Base-by-base conservation (phyloP, 495 filamentous ascomycete genomes). In the Usnea hakonensis region DNA sequence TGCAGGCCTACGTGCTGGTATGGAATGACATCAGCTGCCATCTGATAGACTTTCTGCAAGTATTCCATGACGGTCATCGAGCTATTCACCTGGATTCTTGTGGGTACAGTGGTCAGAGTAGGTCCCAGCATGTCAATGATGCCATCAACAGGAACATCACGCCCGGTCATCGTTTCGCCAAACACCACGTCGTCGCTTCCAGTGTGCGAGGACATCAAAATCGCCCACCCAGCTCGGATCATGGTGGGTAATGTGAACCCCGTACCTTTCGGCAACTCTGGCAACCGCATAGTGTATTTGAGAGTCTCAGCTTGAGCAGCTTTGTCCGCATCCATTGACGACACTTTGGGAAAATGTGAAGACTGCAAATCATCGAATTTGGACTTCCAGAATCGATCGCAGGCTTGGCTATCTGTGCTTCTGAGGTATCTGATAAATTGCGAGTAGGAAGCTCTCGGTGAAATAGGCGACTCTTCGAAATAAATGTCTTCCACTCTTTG, bases 1-100 rank as follows among this genome's bases (percentile, higher is more conserved):
- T 84, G 79, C 55, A 86, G 67, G 7, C 83, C 83, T 36, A 76
- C 67, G 44, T 84, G 81, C 68, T 85, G 76, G 64, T 78, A 77
- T 0, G 78, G 73, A 8, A 81, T 79, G 11, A 75, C 72, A 56
- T 52, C 62, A 17, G 67, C 70, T 41, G 76, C 66, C 21, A 68
- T 70, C 38, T 77, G 68, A 21, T 81, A 73, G 3, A 83, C 72
- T 11, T 67, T 68, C 3, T 72, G 65, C 14, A 85, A 65, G 55
- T 77, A 79, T 38, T 81, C 64, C 11, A 55, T 32, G 7, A 80
- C 64, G 5, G 70, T 67, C 32, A 72, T 53, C 2, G 69, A 68
- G n/a, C 66, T 69, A 32, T 78, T 70, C 16, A 84, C 72, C 55
- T 72, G 64, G 19, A 82, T 67, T 5, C 78, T 72, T 14, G 73